Base-by-base conservation (phyloP, 495 filamentous ascomycete species). In the Aspergillus indologenus region DNA sequence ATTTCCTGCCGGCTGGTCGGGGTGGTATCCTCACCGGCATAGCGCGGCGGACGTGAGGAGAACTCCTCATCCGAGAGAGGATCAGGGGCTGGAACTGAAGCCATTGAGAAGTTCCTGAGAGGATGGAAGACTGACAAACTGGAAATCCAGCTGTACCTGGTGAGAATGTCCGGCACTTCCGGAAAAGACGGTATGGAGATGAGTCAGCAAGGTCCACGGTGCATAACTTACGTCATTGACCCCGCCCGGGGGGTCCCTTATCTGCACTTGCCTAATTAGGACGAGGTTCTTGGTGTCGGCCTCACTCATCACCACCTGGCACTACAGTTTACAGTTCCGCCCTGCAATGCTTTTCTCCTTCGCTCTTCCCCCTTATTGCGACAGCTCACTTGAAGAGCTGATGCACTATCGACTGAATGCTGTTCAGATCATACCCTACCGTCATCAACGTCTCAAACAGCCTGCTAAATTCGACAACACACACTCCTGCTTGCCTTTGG, bases 1-100 rank as follows among this genome's bases (percentile, higher is more conserved):
- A 96, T 82, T 76, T 96, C 92, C 61, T 88, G 88, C 58, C 70
- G 74, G 68, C 85, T 90, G 19, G 92, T 96, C 57, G 87, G 80
- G 21, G 90, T 85, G 14, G 87, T 91, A 71, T 96, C 92, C 70
- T 96, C 90, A 57, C 87, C 90, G 22, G 76, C 77, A 71, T 93
- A 96, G 17, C 75, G 72, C 17, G 79, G 78, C 43, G 67, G 61
- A 54, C 70, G 76, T 7, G 46, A 40, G n/a, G 45, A 40, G 40
- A 56, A 56, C 17, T 63, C 69, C 45, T 71, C 67, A 5, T 63
- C 26, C 12, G 63, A 7, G 12, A 40, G 34, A 40, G 7, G 34
- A 40, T 40, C 34, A 40, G 34, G 34, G 34, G 34, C 5, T 2
- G 5, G 34, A 14, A 40, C 12, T 15, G 34, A 40, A 2, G 34